Evolutionary conservation across 495 filamentous ascomycete genomes (phyloP).

Genomic region (Neurospora tetrasperma): DNA sequence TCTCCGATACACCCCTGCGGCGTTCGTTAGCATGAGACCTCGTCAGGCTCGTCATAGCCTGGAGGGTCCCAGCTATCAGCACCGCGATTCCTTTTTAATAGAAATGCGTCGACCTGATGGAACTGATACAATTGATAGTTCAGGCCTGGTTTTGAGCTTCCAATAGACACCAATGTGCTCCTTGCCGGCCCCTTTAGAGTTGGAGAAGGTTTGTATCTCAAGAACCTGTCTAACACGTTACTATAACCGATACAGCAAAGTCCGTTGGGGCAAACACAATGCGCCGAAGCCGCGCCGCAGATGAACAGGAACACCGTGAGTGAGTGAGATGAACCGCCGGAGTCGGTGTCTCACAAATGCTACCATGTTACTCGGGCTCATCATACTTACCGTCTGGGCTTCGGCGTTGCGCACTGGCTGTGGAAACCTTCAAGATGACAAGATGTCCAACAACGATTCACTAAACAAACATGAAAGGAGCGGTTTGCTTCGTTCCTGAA

Average conservation of each 20-base stretch:
- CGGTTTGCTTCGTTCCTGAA: background rate
- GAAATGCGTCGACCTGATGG: background rate
- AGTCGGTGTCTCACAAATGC: background rate
- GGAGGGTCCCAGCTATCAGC: background rate
- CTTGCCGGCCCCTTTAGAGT: background rate
- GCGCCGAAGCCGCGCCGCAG: background rate
- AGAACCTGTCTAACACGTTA: background rate
- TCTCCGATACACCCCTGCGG: background rate
- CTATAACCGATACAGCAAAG: background rate
- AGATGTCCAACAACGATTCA: background rate
- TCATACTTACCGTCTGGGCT: background rate
- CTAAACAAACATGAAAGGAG: background rate
- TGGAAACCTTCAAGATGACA: background rate
- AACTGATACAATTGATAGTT: background rate
- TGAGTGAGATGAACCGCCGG: background rate
- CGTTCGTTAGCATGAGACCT: background rate
- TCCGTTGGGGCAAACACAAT: background rate
- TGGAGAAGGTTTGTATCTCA: background rate
- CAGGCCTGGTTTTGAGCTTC: background rate
- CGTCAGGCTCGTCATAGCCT: background rate
- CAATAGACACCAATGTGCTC: background rate
- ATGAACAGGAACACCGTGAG: background rate
- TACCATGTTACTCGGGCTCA: background rate
- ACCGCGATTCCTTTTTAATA: background rate
- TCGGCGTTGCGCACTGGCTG: background rate